Percentiles rank a stretch among this genome's conserved stretches.
Evolutionary conservation across 2,329 filamentous ascomycete species (phyloP).

Genomic region (Fusarium sp.): DNA sequence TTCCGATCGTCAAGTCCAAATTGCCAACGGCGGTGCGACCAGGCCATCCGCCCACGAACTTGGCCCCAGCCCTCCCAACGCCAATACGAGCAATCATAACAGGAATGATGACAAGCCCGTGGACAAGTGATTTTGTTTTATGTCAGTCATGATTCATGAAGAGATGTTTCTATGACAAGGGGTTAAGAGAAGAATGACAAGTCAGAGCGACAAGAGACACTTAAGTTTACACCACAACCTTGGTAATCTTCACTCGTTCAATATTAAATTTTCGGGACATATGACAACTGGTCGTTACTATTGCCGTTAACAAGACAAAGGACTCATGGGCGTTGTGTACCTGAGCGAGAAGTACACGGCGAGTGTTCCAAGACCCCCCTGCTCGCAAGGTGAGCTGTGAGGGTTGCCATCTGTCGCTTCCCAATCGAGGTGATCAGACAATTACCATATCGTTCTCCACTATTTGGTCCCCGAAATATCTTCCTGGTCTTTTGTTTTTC

Average conservation of each 20-base stretch:
- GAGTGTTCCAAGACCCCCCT: neutral
- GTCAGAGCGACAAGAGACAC: neutral
- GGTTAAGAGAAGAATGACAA: neutral
- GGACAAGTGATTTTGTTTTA: neutral
- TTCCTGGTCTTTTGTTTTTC: rapidly evolving
- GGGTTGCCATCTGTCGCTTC: neutral
- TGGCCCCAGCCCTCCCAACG: neutral
- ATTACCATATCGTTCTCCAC: neutral
- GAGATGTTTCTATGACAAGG: neutral
- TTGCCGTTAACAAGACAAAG: neutral
- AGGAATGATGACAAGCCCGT: neutral
- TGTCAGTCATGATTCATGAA: neutral
- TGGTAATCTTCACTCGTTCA: neutral
- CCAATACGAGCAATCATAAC: neutral
- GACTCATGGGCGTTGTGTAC: neutral
- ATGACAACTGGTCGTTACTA: rapidly evolving
- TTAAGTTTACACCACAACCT: neutral
- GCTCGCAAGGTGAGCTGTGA: neutral
- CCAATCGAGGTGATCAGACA: neutral
- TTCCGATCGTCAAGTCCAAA: neutral
- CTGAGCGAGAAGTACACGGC: neutral
- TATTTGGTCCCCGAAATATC: rapidly evolving
- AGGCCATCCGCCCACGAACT: too few relatives aligned
- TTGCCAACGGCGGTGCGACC: neutral
- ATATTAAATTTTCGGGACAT: neutral